A percentile compares a stretch with the other conserved stretches of the same genome.
Conservation (phyloP, 1,284 basidiomycete genomes). For the Ceratobasidium sp. region DNA sequence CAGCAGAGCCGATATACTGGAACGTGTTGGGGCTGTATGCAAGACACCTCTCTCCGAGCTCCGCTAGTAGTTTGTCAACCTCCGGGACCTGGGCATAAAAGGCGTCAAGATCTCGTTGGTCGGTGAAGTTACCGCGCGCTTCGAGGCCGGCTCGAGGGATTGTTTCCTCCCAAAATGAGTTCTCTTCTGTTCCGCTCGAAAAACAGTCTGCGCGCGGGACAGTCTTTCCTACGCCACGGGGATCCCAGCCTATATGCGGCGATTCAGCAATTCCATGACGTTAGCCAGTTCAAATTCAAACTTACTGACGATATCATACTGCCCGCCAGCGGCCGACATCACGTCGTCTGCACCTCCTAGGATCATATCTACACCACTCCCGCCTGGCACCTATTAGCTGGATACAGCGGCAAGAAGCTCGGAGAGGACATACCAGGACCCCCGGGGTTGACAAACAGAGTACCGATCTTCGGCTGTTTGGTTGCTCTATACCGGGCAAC, state of each 20-base stretch:
- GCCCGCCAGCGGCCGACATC: constrained; percentile 20
- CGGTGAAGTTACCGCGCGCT: constrained; percentile 38
- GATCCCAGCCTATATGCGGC: constrained; percentile 41
- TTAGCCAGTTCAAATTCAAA: not conserved
- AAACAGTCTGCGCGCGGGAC: constrained; percentile 36
- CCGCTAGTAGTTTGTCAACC: constrained; percentile 27
- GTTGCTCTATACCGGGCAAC: constrained; percentile 24
- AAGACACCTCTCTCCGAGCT: constrained; percentile 20
- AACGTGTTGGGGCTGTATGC: constrained; percentile 20
- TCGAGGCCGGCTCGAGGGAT: constrained; percentile 30
- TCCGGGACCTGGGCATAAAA: constrained; percentile 37
- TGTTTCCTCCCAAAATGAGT: constrained; percentile 32
- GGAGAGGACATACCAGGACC: constrained; percentile 5
- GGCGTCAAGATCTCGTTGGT: constrained; percentile 20
- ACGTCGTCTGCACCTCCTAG: not conserved
- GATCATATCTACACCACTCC: constrained; percentile 14
- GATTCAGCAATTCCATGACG: not conserved
- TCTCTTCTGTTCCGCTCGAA: constrained; percentile 18
- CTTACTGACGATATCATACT: constrained; percentile 37
- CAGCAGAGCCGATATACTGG: constrained; percentile 42
- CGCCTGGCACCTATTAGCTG: not conserved
- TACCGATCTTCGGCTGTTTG: constrained; percentile 19
- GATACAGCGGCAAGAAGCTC: not conserved
- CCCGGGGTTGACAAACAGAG: constrained; percentile 44
- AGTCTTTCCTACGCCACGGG: constrained; percentile 34